phyloP scores from a whole-genome alignment of 352 stramenopile genomes.

The Pythium aphanidermatum region DNA sequence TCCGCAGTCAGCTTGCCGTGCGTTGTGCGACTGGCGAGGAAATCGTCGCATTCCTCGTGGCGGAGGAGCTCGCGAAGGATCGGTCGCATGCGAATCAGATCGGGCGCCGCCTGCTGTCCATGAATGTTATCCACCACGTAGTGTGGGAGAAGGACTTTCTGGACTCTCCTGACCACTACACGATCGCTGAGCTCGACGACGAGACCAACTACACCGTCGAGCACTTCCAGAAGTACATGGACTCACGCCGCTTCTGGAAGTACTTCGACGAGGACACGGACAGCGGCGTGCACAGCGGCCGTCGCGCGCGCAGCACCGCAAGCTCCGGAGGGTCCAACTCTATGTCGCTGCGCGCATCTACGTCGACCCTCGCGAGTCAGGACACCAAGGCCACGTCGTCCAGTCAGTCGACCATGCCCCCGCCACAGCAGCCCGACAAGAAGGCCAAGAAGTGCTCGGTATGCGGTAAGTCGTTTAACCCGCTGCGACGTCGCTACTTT shows the following conservation, averaged over 20 bases:
- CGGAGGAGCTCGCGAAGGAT: constrained; percentile 42
- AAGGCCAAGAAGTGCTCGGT: constrained; percentile 71
- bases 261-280: constrained; percentile 44
- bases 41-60: constrained; percentile 64
- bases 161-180: constrained; percentile 71
- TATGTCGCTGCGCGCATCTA: constrained; percentile 15
- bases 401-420: not conserved
- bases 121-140: constrained; percentile 84
- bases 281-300: constrained; percentile 14
- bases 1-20: constrained; percentile 55
- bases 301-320: constrained; percentile 23
- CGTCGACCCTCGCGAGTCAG: constrained; percentile 19
- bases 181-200: constrained; percentile 49
- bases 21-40: constrained; percentile 60
- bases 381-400: constrained; percentile 10
- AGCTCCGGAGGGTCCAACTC: constrained; percentile 24
- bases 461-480: constrained; percentile 81
- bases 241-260: constrained; percentile 78
- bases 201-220: constrained; percentile 60
- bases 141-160: constrained; percentile 82
- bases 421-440: constrained; percentile 25
- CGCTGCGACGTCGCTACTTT: constrained; percentile 62
- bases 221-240: constrained; percentile 78
- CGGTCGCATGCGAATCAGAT: constrained; percentile 46
- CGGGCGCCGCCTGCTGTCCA: constrained; percentile 53